Conservation (phyloP, 2,329 filamentous ascomycete genomes). For the Cladosporium austrohemisphaericum region DNA sequence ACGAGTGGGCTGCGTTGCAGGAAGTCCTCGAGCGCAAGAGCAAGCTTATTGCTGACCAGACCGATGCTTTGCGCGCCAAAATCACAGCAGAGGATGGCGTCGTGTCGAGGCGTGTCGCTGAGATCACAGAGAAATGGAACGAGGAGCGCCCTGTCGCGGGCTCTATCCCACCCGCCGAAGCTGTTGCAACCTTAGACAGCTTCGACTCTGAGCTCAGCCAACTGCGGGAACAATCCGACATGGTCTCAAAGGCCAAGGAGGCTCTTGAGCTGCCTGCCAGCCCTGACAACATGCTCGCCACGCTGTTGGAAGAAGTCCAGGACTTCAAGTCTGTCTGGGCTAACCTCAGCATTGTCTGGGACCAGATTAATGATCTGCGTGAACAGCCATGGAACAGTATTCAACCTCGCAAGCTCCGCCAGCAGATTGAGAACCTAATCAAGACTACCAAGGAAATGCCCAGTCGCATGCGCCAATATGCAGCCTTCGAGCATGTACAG, state of each 20-base stretch:
- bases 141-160: constrained; percentile 96
- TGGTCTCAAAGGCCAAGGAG: constrained; percentile 95
- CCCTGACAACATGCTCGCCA: constrained; percentile 74
- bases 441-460: constrained; percentile 99
- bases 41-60: constrained; percentile 94
- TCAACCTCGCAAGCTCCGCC: constrained; percentile 86
- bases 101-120: constrained; percentile 79
- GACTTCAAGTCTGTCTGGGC: constrained; percentile 99
- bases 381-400: constrained; percentile 94
- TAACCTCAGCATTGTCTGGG: constrained; percentile 92
- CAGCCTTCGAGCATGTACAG: constrained; percentile 98
- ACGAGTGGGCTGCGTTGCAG: constrained; percentile 90
- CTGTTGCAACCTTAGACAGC: constrained; percentile 72
- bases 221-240: constrained; percentile 81
- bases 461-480: constrained; percentile 97
- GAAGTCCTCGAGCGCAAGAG: constrained; percentile 88
- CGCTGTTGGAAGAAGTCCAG: constrained; percentile 89
- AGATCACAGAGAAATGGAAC: constrained; percentile 84
- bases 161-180: constrained; percentile 83
- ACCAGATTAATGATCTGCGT: constrained; percentile 86
- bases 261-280: constrained; percentile 83
- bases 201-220: constrained; percentile 84
- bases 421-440: constrained; percentile 83
- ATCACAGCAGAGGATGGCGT: constrained; percentile 91
- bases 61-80: constrained; percentile 89